Evolutionary conservation across 2,329 filamentous ascomycete species (phyloP), one percentile per base, ranked within the genome.

Genomic region (Daldinia eschscholtzii): DNA sequence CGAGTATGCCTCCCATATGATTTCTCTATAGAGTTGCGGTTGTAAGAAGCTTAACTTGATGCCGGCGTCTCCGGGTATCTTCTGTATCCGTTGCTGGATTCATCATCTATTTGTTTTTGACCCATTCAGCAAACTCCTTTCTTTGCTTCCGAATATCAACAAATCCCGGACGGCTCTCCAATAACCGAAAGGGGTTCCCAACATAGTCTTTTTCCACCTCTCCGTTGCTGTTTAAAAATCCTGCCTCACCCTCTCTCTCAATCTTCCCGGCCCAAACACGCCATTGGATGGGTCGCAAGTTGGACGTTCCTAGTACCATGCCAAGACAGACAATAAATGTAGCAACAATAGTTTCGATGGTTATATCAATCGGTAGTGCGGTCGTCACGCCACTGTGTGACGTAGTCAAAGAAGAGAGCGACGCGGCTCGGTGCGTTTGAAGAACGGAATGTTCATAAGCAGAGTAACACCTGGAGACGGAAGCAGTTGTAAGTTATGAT

Each of bases 361-460:
- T 89, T 75, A 99, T 97, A 77, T 99, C 96, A 69, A 92, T 82
- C 0, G 96, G 95, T 1, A 98, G 86, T 15, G 86, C 83, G 64
- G 81, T 76, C 58, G 80, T 73, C 2, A 82, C 75, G 13, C 82
- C 76, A 20, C 81, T 76, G 33, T 83, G 80, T 3, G 85, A 79
- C 28, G 82, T 76, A 3, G 83, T 76, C 46, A 84, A 79, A 33
- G 83, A 81, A 48, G 83, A 79, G 60, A 84, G 80, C 37, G 84
- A 83, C 57, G 85, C 83, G 59, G 80, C 78, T 61, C 82, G 81
- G 73, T 85, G 85, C 63, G 90, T 87, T 74, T 90, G 88, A 57
- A 97, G 87, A 23, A 90, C 86, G 6, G 93, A 92, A 82, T 97
- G 93, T 83, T 99, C 96, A 81, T 97, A 92, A 53, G 94, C 94